Evolutionary conservation across 2,329 filamentous ascomycete species (phyloP), one percentile per base, ranked within the genome.

Genomic region (Talaromyces piceae): DNA sequence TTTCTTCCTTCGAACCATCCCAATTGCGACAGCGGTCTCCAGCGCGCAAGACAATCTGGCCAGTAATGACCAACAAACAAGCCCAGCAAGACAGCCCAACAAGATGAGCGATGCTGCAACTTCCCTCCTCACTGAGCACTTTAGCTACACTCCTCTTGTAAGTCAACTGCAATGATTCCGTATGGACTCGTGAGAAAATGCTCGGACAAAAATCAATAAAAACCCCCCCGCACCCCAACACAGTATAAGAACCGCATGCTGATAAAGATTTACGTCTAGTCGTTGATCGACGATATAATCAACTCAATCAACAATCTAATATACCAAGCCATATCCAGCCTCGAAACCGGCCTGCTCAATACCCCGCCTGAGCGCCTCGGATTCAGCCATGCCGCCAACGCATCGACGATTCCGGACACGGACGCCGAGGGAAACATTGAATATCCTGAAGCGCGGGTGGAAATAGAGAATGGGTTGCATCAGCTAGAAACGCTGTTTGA

Each of bases 281-380:
- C 87, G 55, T 82, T 98, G 39, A 86, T 98, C 64, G 93, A 98
- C 80, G 91, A 97, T 72, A 91, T 97, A 61, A 95, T 97, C 74
- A 96, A 97, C 76, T 87, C 86, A 50, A 83, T 96, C 69, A 98
- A 97, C 74, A 88, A 91, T 63, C 81, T 96, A 62, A 86, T 93
- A 63, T 93, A 95, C 71, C 86, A 86, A 67, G 91, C 89, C 49
- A 84, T 95, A 62, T 88, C 88, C 62, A 88, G 87, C 54, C 83
- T 97, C 58, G 93, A 97, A 70, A 81, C 83, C 50, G 88, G 88
- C 1, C 82, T 98, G 18, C 76, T 88, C 45, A 79, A 79, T 47
- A 84, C 87, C 2, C 81, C 87, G 1, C 87, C 91, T 0, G 77
- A 84, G 23, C 78, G 82, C 12, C 80, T 98, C 28, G 93, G 93